Evolutionary conservation across 2,329 filamentous ascomycete genomes (phyloP), one percentile per base, ranked within the genome.

Genomic region (Fusarium sp.): DNA sequence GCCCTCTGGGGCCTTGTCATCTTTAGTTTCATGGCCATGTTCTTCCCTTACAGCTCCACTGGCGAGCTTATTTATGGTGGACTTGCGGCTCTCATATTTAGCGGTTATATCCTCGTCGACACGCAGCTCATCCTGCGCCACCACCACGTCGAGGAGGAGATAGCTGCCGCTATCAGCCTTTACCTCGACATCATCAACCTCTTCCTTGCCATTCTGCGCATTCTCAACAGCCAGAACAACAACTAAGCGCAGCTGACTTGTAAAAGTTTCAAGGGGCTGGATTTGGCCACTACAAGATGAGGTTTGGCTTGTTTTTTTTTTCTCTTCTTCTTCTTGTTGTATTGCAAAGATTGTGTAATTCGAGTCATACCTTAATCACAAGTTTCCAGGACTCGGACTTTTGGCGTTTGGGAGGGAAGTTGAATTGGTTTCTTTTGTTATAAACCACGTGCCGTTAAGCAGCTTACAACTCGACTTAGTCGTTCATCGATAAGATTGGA

Each of bases 61-160:
- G 80, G 88, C 31, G 94, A 99, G 78, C 86, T 98, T 49, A 82
- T 92, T 59, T 98, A 97, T 71, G 92, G 93, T 52, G 88, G 89
- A 8, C 78, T 93, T 13, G 85, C 87, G 0, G 94, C 95, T 3
- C 79, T 99, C 41, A 86, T 99, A 73, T 99, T 99, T 82, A 93
- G 89, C 44, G 94, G 83, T 8, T 99, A 99, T 78, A 96, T 99
- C 61, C 83, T 99, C 42, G 92, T 98, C 42, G 95, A 99, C 74
- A 99, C 95, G 0, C 95, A 99, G 82, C 80, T 99, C 69, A 87
- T 99, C 61, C 90, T 99, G 86, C 87, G 93, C 72, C 91, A 97
- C 77, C 95, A 97, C 78, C 94, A 98, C 72, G 92, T 97, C 48
- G 95, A 99, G 79, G 94, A 97, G 84, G 93, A 97, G 82, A 97